Evolutionary conservation across 805 yeast species (phyloP).

Genomic region (Sugiyamaella boreocaroliniensis): DNA sequence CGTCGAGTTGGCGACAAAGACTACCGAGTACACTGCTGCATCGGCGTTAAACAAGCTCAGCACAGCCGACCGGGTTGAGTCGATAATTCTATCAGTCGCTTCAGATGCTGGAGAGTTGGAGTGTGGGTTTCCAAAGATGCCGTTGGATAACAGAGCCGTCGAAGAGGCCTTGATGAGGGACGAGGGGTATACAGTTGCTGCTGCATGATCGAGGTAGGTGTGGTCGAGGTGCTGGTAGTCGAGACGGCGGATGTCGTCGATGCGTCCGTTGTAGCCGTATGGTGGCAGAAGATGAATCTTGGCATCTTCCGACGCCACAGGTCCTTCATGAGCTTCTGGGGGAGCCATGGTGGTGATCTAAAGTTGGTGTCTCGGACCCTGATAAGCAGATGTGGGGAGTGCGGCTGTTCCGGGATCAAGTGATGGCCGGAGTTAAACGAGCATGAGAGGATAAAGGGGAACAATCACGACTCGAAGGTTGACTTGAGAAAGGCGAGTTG

Average conservation of each 20-base stretch:
- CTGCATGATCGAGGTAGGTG: conserved; percentile 40
- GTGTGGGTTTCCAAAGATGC: conserved; percentile 38
- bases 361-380: background rate
- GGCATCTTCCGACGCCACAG: background rate
- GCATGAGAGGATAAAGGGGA: too few relatives aligned
- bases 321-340: background rate
- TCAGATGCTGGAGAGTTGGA: conserved; percentile 34
- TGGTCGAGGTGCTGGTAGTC: conserved; percentile 11
- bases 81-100: conserved; percentile 25
- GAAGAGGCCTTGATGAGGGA: conserved; percentile 26
- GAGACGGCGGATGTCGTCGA: background rate
- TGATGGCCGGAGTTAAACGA: too few relatives aligned
- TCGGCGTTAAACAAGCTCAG: conserved; percentile 33
- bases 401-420: background rate
- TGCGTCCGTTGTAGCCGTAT: background rate
- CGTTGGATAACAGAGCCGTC: conserved; percentile 19
- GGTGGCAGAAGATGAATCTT: background rate
- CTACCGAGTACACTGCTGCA: conserved; percentile 33
- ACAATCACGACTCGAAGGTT: too few relatives aligned
- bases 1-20: conserved; percentile 39
- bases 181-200: conserved; percentile 34
- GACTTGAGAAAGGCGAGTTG: too few relatives aligned
- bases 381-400: background rate
- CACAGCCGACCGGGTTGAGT: conserved; percentile 27
- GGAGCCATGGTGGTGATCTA: background rate